Evolutionary conservation across 2,329 filamentous ascomycete genomes (phyloP).

Genomic region (Zymoseptoria crescenta): DNA sequence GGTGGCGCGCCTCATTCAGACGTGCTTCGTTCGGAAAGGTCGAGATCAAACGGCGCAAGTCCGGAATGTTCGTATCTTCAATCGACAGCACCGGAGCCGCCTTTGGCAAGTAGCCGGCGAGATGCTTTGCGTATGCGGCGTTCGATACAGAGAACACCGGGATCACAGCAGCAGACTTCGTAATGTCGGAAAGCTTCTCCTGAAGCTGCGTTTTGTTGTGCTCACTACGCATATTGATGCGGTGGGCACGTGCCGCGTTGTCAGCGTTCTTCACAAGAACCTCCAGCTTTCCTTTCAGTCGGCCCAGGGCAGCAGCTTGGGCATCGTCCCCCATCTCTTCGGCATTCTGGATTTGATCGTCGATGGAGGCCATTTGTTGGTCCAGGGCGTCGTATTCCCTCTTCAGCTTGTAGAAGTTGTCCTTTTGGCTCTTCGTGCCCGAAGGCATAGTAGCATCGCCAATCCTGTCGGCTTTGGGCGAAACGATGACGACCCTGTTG

Average conservation of each 20-base stretch:
- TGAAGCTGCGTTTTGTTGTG: neutral
- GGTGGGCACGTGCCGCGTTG: neutral
- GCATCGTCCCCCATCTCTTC: too few relatives aligned
- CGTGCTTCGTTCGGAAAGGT: slow-evolving; percentile 7
- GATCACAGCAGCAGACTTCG: neutral
- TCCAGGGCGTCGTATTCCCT: too few relatives aligned
- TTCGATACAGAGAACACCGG: slow-evolving; percentile 10
- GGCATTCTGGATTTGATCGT: too few relatives aligned
- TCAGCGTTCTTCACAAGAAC: neutral
- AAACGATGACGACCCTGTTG: neutral
- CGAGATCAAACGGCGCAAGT: slow-evolving; percentile 2
- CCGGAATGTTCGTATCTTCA: slow-evolving; percentile 12
- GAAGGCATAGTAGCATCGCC: neutral
- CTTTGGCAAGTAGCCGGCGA: slow-evolving; percentile 2
- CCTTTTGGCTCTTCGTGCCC: neutral
- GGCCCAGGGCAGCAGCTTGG: too few relatives aligned
- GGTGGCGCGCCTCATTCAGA: slow-evolving; percentile 10
- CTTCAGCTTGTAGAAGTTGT: neutral
- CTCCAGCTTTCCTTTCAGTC: neutral
- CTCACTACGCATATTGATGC: slow-evolving; percentile 1
- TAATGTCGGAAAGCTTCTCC: slow-evolving; percentile 1
- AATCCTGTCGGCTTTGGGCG: neutral
- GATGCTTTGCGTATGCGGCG: slow-evolving; percentile 11
- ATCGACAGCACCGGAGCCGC: slow-evolving; percentile 9
- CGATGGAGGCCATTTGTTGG: too few relatives aligned